Evolutionary conservation across 441 rosid genomes (phyloP), one percentile per base, ranked within the genome.

Genomic region (Breynia disticha): DNA sequence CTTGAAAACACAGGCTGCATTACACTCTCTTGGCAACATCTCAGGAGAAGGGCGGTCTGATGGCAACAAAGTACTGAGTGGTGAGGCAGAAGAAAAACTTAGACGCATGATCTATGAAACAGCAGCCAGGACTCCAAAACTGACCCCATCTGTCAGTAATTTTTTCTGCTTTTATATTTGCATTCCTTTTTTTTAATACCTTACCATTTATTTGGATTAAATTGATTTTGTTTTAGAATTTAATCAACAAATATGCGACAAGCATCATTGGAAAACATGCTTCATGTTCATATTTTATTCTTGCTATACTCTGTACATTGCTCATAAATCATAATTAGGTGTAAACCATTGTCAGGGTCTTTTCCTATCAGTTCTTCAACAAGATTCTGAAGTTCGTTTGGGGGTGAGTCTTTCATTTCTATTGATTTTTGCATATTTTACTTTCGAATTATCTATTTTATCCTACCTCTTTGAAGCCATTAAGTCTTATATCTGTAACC

Each of bases 1-100:
- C 56, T 9, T 28, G 35, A 28, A 49, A 62, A 11, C 46, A 18
- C 77, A 87, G 98, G 89, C 94, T 66, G 93, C 94, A 24, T 67
- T 90, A 63, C 89, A 83, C 66, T 82, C 93, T 63, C 72, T 87
- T 63, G 98, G 78, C 57, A 75, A 83, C 67, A 76, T 87, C 16
- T 73, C 79, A 15, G 98, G 96, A 61, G 87, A 85, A 73, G 52
- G 69, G 47, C 76, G 87, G 35, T 54, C 84, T 18, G 86, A 69
- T 21, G 72, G 70, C 59, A 69, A 65, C 56, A 59, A 62, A 18
- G 55, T 82, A 52, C 74, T 87, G 46, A 71, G 60, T 65, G 72
- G 52, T 62, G 74, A 64, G 50, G 87, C 95, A 9, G 98, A 91
- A 80, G 98, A 82, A 74, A 72, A 50, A 70, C 87, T 87, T 21